Base-by-base conservation (phyloP, 352 stramenopile species). In the Phytophthora ramorum region DNA sequence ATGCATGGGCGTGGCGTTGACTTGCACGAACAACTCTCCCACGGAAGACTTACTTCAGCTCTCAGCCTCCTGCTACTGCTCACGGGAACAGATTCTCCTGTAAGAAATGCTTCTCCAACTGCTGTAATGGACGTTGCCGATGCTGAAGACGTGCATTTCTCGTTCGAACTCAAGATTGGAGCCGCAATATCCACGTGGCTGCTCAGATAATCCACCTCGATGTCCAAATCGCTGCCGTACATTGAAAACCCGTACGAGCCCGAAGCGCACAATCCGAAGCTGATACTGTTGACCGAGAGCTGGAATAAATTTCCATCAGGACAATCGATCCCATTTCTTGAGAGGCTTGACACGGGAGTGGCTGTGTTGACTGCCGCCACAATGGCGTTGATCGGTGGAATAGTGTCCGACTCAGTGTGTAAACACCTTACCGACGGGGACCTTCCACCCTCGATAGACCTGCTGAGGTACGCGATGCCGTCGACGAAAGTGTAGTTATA, bases 401-500 rank as follows among this genome's bases (percentile, higher is more conserved):
- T 54, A 37, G 55, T 59, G 51, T 70, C 34, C 12, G 59, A 17
- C n/a, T 62, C 58, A 2, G 58, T 60, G 38, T 35, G 13, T 19
- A 78, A 32, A 38, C 63, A 76, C 17, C 60, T 24, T 1, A 60
- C 58, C 20, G 41, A 38, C 34, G 13, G 34, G 4, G 32, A 49
- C 9, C n/a, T 37, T 26, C 19, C 48, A 7, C 19, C 69, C 35
- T 38, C 34, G n/a, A 66, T 37, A 16, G 2, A 38, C 7, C 34
- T 38, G 12, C 34, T 38, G 34, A n/a, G 53, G 48, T 73, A 81
- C 19, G 64, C 48, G n/a, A 52, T 43, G 12, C 70, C 57, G 30
- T 78, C 24, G 22, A 78, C 50, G 17, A 64, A 26, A n/a, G 56
- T 63, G 50, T 73, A 81, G 44, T 73, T 73, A 48, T 66, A 62